Evolutionary conservation across 2,329 filamentous ascomycete species (phyloP).

Genomic region (Alternaria dauci): DNA sequence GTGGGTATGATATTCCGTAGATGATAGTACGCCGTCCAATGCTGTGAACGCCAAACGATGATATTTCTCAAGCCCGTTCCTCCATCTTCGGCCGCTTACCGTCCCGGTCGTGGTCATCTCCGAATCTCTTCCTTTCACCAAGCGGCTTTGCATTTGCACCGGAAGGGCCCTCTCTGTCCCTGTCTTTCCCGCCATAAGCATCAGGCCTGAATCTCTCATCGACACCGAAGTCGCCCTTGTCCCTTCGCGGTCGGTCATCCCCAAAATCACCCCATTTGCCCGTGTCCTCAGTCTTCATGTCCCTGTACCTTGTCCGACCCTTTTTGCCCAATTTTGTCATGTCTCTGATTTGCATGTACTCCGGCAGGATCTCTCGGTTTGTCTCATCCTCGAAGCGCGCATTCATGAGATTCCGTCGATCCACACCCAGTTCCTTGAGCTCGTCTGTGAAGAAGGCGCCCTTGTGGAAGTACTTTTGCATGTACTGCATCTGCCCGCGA

Average conservation of each 20-base stretch:
- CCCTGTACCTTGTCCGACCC: constrained; percentile 87
- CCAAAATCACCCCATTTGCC: constrained; percentile 79
- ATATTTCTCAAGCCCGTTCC: constrained; percentile 28
- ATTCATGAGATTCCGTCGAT: constrained; percentile 86
- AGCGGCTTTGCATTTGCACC: constrained; percentile 77
- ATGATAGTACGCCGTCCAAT: constrained; percentile 21
- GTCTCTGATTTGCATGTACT: constrained; percentile 91
- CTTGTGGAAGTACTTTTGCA: constrained; percentile 97
- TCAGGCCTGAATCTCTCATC: constrained; percentile 77
- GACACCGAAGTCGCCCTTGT: constrained; percentile 55
- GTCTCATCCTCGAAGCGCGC: constrained; percentile 83
- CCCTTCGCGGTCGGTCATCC: constrained; percentile 54
- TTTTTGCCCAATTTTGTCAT: constrained; percentile 94
- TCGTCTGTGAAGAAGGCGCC: constrained; percentile 95
- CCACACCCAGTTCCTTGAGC: constrained; percentile 75
- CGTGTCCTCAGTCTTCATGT: constrained; percentile 89
- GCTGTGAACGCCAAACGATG: neutral
- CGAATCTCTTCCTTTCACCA: constrained; percentile 65
- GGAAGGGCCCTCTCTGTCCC: constrained; percentile 59
- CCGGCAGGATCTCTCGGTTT: constrained; percentile 83
- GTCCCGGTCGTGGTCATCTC: constrained; percentile 51
- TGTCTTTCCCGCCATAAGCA: constrained; percentile 52
- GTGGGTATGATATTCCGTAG: constrained; percentile 7
- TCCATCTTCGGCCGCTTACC: constrained; percentile 57
- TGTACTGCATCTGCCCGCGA: constrained; percentile 83